Evolutionary conservation across 164 flowering plant genomes (phyloP).

Genomic region (Magnolia sinica): DNA sequence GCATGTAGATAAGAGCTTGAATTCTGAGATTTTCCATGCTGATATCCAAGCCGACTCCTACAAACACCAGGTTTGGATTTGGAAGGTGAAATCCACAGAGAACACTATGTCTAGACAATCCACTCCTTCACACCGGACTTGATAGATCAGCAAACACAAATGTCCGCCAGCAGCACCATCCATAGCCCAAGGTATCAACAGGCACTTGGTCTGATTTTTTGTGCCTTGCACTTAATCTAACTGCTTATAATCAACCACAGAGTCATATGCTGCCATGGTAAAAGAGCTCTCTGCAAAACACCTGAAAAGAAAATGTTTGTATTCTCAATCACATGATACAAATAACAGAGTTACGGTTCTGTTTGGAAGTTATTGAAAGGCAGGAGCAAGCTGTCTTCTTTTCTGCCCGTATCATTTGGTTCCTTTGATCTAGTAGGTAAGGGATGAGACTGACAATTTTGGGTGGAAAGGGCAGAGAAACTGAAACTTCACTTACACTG

Average conservation of each 20-base stretch:
- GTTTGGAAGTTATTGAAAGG: neutral
- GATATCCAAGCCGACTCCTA: neutral
- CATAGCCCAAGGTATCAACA: neutral
- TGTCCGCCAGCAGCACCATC: neutral
- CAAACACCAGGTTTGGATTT: neutral
- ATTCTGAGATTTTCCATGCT: neutral
- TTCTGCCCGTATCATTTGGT: no score
- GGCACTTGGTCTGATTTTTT: neutral
- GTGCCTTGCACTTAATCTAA: neutral
- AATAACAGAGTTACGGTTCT: neutral
- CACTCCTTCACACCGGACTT: neutral
- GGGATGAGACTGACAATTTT: no score
- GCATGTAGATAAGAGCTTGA: neutral
- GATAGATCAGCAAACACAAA: neutral
- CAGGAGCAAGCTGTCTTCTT: neutral
- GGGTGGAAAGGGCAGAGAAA: no score
- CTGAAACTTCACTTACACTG: no score
- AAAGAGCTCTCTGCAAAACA: conserved; percentile 71
- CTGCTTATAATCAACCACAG: conserved; percentile 49
- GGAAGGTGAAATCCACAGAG: neutral
- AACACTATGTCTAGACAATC: neutral
- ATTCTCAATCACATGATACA: neutral
- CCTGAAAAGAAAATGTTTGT: conserved; percentile 28
- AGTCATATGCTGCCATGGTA: conserved; percentile 55
- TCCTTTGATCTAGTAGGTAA: no score